These are phyloP conservation scores for Bassia scoparia DNA, from an alignment of 148 eudicot genomes.

Conservation along the genomic window DNA sequence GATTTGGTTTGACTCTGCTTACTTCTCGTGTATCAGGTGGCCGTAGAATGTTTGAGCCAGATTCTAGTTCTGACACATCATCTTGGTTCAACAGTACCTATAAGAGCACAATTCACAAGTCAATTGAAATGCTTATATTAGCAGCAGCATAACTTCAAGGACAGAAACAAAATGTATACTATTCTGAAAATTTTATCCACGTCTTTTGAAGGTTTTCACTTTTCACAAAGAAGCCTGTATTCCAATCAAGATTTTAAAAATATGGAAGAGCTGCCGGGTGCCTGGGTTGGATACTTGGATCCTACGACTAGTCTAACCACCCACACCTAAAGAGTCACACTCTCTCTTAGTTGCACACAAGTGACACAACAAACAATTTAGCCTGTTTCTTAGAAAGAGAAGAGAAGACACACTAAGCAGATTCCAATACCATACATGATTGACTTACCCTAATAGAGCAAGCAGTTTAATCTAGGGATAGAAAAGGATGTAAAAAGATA, in stretches of 20 bases:
- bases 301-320: too few relatives aligned
- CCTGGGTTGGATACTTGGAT: neutral
- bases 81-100: slow-evolving; percentile 86
- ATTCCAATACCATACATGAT: neutral
- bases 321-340: too few relatives aligned
- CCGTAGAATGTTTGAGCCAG: slow-evolving; percentile 56
- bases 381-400: too few relatives aligned
- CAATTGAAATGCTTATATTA: neutral
- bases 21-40: slow-evolving; percentile 73
- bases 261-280: neutral
- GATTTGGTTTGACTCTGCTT: slow-evolving; percentile 82
- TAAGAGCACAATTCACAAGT: slow-evolving; percentile 2
- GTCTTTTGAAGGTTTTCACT: neutral
- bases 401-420: neutral
- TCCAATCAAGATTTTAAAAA: neutral
- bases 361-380: too few relatives aligned
- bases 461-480: too few relatives aligned
- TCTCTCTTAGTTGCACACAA: too few relatives aligned
- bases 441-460: neutral
- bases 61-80: slow-evolving; percentile 56
- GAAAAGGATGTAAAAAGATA: too few relatives aligned
- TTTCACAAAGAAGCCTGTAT: neutral
- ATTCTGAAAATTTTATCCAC: neutral
- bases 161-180: neutral
- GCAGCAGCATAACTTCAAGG: neutral